Evolutionary conservation across 345 rosid genomes (phyloP).

Genomic region (Eucalyptus paniculata): DNA sequence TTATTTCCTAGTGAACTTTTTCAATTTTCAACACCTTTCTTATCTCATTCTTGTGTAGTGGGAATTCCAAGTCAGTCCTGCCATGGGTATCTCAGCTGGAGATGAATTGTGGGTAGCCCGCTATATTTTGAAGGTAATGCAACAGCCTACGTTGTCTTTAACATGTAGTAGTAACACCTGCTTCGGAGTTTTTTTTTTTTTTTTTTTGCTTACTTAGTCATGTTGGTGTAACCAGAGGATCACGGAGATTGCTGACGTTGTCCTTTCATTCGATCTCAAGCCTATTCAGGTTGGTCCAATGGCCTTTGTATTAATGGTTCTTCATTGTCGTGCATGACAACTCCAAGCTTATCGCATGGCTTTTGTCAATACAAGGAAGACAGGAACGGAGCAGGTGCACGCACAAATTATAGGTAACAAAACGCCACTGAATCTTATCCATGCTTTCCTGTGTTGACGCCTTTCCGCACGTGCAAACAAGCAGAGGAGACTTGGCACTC

Average conservation of each 20-base stretch:
- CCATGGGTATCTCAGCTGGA: conserved; percentile 74
- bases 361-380: conserved; percentile 21
- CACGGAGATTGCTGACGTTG: conserved; percentile 77
- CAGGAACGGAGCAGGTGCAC: conserved; percentile 91
- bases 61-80: conserved; percentile 93
- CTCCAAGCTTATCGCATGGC: neutral
- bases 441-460: neutral
- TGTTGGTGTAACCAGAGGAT: conserved; percentile 51
- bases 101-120: conserved; percentile 95
- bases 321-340: too few relatives aligned
- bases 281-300: conserved; percentile 16
- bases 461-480: neutral
- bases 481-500: fast-evolving
- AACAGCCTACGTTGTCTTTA: fast-evolving
- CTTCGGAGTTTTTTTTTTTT: too few relatives aligned
- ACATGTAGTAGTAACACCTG: neutral
- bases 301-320: neutral
- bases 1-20: fast-evolving
- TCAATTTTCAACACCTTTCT: too few relatives aligned
- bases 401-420: conserved; percentile 64
- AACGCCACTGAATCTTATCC: neutral
- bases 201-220: neutral
- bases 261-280: conserved; percentile 79
- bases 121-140: conserved; percentile 69
- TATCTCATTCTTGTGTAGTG: conserved; percentile 18